Evolutionary conservation across 169 alveolate species (phyloP).

Genomic region (Cryptosporidium bovis): DNA sequence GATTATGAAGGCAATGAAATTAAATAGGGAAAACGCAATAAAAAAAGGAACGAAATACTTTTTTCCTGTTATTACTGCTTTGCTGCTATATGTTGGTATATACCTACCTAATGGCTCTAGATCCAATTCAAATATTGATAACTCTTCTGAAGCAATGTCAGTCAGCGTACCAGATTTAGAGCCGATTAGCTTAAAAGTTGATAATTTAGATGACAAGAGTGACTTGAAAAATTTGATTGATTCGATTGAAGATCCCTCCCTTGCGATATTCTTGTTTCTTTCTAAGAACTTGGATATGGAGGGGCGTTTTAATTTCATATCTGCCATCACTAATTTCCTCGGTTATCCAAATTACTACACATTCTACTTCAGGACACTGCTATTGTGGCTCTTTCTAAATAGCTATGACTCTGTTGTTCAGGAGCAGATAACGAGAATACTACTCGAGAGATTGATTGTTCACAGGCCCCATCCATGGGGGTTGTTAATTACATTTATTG

Average conservation of each 20-base stretch:
- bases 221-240: not conserved
- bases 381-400: slow-evolving; percentile 88
- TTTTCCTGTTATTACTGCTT: slow-evolving; percentile 53
- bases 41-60: slow-evolving; percentile 50
- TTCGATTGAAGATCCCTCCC: slow-evolving; percentile 77
- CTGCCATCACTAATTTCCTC: slow-evolving; percentile 94
- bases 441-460: slow-evolving; percentile 91
- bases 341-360: slow-evolving; percentile 96
- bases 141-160: not conserved
- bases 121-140: slow-evolving; percentile 30
- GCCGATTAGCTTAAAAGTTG: not conserved
- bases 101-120: slow-evolving; percentile 50
- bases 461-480: slow-evolving; percentile 99
- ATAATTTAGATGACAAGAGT: not conserved
- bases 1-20: slow-evolving; percentile 36
- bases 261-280: slow-evolving; percentile 82
- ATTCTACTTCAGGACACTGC: slow-evolving; percentile 90
- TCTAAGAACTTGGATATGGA: slow-evolving; percentile 83
- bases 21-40: slow-evolving; percentile 62
- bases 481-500: slow-evolving; percentile 91
- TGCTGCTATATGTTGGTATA: slow-evolving; percentile 64
- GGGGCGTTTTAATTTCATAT: slow-evolving; percentile 88
- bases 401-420: slow-evolving; percentile 86
- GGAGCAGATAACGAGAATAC: slow-evolving; percentile 92
- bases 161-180: not conserved